phyloP scores from a whole-genome alignment of 768 basidiomycete species.

The Thelephora ganbajun region DNA sequence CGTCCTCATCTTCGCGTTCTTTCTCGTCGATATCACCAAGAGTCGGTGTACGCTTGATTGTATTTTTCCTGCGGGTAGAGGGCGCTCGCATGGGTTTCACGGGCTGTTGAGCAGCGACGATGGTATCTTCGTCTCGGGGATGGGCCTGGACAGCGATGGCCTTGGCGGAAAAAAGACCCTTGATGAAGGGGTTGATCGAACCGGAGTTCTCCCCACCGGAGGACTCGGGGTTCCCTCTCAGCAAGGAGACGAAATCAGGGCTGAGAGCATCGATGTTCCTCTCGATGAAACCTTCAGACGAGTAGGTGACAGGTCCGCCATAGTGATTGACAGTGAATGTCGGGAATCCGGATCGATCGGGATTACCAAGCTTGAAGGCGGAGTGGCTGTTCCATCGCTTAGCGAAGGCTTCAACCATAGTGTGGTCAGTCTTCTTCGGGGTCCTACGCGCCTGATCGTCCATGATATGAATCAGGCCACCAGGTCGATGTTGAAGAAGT shows the following conservation, averaged over 20 bases:
- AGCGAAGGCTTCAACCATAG: conserved; percentile 87
- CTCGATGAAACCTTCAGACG: conserved; percentile 79
- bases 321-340: conserved; percentile 90
- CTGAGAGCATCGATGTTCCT: conserved; percentile 82
- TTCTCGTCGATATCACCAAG: conserved; percentile 34
- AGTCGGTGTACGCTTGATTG: conserved; percentile 48
- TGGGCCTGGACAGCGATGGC: conserved; percentile 88
- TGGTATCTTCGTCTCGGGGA: conserved; percentile 87
- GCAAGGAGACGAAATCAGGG: conserved; percentile 83
- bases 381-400: conserved; percentile 94
- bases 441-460: conserved; percentile 85
- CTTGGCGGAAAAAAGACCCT: conserved; percentile 76
- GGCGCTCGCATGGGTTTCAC: conserved; percentile 92
- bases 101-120: conserved; percentile 86
- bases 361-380: conserved; percentile 70
- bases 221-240: conserved; percentile 44
- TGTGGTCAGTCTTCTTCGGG: conserved; percentile 84
- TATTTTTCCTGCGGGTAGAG: conserved; percentile 71
- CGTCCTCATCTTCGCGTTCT: conserved; percentile 26
- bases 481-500: conserved; percentile 73
- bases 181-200: conserved; percentile 83
- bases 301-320: conserved; percentile 85
- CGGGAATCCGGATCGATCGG: conserved; percentile 66
- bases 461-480: conserved; percentile 93
- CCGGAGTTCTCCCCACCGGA: conserved; percentile 57